Conservation (phyloP, 202 grass and related monocot species). For the Hordeum pubiflorum region DNA sequence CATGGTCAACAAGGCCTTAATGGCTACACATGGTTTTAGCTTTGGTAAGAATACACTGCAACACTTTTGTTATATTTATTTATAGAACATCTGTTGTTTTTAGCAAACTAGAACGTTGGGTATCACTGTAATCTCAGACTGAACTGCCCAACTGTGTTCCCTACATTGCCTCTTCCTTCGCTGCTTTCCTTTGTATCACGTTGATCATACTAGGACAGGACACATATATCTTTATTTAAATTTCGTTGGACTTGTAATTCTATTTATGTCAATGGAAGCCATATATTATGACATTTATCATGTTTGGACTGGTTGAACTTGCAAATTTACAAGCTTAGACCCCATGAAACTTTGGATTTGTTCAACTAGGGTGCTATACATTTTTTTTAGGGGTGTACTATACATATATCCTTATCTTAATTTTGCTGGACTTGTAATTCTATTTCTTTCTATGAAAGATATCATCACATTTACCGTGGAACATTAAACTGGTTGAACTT, state of each 20-base stretch:
- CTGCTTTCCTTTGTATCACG: not conserved
- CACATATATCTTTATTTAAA: not conserved
- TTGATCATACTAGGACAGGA: not conserved
- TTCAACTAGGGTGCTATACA: not conserved
- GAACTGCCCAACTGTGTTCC: not conserved
- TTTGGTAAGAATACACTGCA: constrained; percentile 43
- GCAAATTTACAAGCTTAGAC: not conserved
- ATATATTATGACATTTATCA: not conserved
- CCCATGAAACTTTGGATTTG: not conserved
- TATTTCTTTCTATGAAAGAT: not conserved
- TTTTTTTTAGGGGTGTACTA: too few species aligned
- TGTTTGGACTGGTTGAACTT: not conserved
- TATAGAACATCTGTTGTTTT: not conserved
- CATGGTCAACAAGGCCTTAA: constrained; percentile 78
- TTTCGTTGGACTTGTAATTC: not conserved
- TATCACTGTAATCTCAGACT: not conserved
- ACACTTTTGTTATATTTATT: not conserved
- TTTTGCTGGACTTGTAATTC: not conserved
- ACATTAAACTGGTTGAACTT: not conserved
- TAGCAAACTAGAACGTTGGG: not conserved
- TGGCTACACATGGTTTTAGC: constrained; percentile 64
- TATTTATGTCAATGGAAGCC: not conserved
- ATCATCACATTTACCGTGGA: not conserved
- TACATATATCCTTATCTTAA: not conserved
- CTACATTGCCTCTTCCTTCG: not conserved